phyloP scores from a whole-genome alignment of 163 green algal genomes.

The Prototheca stagnorum region DNA sequence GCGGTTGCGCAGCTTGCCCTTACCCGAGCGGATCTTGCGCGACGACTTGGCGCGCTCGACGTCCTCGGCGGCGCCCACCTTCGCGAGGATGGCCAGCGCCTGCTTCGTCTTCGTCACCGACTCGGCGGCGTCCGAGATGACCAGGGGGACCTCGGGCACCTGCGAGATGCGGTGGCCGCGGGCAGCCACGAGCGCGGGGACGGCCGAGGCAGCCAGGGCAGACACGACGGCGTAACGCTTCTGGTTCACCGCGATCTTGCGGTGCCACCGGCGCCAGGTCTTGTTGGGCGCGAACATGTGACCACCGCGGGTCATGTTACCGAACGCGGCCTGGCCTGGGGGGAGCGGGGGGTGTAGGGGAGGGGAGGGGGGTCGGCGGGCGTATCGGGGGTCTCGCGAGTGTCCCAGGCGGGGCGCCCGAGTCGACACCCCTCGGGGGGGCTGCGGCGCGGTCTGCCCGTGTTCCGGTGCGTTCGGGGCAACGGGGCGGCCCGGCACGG shows the following conservation, averaged over 20 bases:
- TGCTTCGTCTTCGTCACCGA: conserved; percentile 86
- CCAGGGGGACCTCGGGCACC: conserved; percentile 88
- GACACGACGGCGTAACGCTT: conserved; percentile 92
- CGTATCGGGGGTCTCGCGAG: background rate
- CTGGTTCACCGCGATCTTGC: conserved; percentile 95
- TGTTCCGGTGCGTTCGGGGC: too few species aligned
- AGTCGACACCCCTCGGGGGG: too few species aligned
- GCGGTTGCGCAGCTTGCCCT: conserved; percentile 96
- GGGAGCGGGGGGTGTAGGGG: background rate
- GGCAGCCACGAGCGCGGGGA: conserved; percentile 90
- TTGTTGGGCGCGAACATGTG: conserved; percentile 98
- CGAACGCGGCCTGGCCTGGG: conserved; percentile 92
- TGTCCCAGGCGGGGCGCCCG: background rate
- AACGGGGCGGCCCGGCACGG: too few species aligned
- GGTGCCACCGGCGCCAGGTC: conserved; percentile 92
- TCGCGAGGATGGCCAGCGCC: conserved; percentile 78
- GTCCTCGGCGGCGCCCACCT: conserved; percentile 70
- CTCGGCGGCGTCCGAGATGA: conserved; percentile 74
- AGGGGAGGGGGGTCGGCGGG: too few species aligned
- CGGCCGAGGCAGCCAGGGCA: conserved; percentile 81
- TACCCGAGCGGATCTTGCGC: conserved; percentile 68
- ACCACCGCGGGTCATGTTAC: conserved; percentile 98
- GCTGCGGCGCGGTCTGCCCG: too few species aligned
- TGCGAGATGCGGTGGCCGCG: conserved; percentile 81
- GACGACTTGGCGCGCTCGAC: conserved; percentile 33